Percentiles rank a stretch among this genome's conserved stretches.
These are phyloP conservation scores for Entomortierella parvispora DNA, from an alignment of 192 early-diverging fungal genomes.

Conservation along the genomic window DNA sequence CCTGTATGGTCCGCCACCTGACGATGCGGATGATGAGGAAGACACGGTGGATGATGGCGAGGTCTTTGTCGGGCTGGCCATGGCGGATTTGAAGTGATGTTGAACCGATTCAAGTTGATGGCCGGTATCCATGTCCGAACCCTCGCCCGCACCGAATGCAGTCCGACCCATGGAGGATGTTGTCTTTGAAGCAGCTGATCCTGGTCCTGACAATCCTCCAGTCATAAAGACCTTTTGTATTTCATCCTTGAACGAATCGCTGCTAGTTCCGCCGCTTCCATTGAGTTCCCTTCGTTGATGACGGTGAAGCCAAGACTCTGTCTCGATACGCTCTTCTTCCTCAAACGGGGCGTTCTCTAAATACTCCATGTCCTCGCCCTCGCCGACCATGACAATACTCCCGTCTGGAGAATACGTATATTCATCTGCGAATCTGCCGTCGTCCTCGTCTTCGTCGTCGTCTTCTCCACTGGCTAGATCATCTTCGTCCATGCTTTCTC, in stretches of 20 bases:
- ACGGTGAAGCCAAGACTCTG: conserved; percentile 23
- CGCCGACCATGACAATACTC: conserved; percentile 44
- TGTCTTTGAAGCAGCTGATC: too few relatives aligned
- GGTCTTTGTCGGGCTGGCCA: conserved; percentile 15
- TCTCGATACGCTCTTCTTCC: conserved; percentile 15
- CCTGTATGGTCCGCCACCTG: conserved; percentile 2
- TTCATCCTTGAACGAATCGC: conserved; percentile 24
- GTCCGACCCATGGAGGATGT: too few relatives aligned
- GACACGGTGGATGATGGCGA: conserved; percentile 15
- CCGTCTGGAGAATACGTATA: conserved; percentile 37
- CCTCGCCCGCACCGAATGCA: too few relatives aligned
- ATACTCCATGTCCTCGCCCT: conserved; percentile 50
- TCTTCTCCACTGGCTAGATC: conserved; percentile 38
- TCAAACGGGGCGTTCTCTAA: conserved; percentile 13
- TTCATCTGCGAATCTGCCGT: conserved; percentile 18
- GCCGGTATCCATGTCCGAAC: too few relatives aligned
- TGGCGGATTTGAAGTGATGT: conserved; percentile 16
- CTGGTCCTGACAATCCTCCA: too few relatives aligned
- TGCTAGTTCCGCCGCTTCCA: conserved; percentile 3
- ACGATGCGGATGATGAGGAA: conserved; percentile 14
- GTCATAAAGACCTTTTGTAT: background rate
- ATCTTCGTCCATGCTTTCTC: conserved; percentile 36
- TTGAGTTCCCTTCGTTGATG: conserved; percentile 3
- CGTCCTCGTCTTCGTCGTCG: conserved; percentile 18
- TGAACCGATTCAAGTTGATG: background rate